Evolutionary conservation across 2,329 filamentous ascomycete species (phyloP).

Genomic region (Pseudodiploospora longispora): DNA sequence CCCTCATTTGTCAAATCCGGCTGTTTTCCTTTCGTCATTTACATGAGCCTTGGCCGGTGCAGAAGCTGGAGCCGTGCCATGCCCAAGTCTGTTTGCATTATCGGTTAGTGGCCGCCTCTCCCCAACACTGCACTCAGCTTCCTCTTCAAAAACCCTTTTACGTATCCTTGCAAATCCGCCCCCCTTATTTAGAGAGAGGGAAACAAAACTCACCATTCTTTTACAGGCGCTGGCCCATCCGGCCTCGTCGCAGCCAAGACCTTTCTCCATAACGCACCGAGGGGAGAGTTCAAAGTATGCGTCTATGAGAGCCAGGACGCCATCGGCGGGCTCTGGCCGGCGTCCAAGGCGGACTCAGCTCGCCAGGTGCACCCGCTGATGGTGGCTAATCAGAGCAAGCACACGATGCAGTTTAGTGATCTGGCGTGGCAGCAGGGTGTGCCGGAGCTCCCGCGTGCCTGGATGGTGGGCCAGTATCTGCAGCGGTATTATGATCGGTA

Average conservation of each 20-base stretch:
- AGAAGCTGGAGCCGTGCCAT: slow-evolving; percentile 16
- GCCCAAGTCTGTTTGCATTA: slow-evolving; percentile 33
- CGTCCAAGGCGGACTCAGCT: slow-evolving; percentile 35
- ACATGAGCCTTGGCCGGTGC: slow-evolving; percentile 14
- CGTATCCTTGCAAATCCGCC: background rate
- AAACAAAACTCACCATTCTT: background rate
- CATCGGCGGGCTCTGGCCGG: slow-evolving; percentile 74
- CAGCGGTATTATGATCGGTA: slow-evolving; percentile 55
- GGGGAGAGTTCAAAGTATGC: slow-evolving; percentile 54
- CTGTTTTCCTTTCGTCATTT: background rate
- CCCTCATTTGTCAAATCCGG: background rate
- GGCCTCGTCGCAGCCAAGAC: slow-evolving; percentile 66
- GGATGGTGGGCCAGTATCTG: slow-evolving; percentile 69
- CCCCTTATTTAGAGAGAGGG: background rate
- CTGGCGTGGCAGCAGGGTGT: slow-evolving; percentile 56
- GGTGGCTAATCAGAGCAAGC: slow-evolving; percentile 66
- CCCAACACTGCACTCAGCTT: background rate
- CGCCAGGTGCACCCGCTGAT: slow-evolving; percentile 58
- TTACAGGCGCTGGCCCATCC: slow-evolving; percentile 57
- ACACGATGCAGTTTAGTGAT: slow-evolving; percentile 67
- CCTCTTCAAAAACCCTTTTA: background rate
- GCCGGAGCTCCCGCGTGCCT: slow-evolving; percentile 65
- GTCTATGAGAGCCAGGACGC: slow-evolving; percentile 59
- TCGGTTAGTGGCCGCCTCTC: slow-evolving; percentile 21
- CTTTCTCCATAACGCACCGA: slow-evolving; percentile 51